Evolutionary conservation across 495 filamentous ascomycete species (phyloP), one percentile per base, ranked within the genome.

Genomic region (Bathelium albidoporum): DNA sequence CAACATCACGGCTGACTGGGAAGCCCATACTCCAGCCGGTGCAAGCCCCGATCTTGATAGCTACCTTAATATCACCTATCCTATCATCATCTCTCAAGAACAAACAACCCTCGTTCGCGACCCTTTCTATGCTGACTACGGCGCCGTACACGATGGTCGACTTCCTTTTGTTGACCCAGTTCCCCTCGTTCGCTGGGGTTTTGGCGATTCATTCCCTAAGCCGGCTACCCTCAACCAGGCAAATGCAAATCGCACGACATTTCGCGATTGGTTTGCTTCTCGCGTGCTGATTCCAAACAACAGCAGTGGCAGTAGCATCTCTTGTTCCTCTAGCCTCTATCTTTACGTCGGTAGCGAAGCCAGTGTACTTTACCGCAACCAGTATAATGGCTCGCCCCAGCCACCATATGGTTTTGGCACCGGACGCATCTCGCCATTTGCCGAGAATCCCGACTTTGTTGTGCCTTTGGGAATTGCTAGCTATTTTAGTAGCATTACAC

Each of bases 101-200:
- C 71, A 75, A 62, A 68, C 64, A 4, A 45, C 44, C 16, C 68
- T 70, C 20, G 64, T 73, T 58, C 62, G 72, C 14, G 70, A 73
- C 26, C 73, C 72, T 0, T 79, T 79, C 70, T 73, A 76, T 36
- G 65, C 62, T 1, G 73, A 74, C 43, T 79, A 76, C 60, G 69
- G 69, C 12, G 70, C 71, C n/a, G 65, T 62, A 2, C 65, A 77
- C 55, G 67, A 71, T 53, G 72, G 73, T 31, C 68, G 71, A n/a
- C 58, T 53, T 2, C 77, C 75, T 1, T 72, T 73, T 60, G 67
- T 78, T 59, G 71, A 77, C 52, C 70, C 73, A 20, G 75, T 71
- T 0, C 84, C 84, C 1, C 66, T 83, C 3, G 64, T 74, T 1
- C 79, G 85, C 9, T 89, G 84, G 83, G 73, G 71, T 0, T 85